Evolutionary conservation across 2,329 filamentous ascomycete species (phyloP).

Genomic region (Diatrype stigma): DNA sequence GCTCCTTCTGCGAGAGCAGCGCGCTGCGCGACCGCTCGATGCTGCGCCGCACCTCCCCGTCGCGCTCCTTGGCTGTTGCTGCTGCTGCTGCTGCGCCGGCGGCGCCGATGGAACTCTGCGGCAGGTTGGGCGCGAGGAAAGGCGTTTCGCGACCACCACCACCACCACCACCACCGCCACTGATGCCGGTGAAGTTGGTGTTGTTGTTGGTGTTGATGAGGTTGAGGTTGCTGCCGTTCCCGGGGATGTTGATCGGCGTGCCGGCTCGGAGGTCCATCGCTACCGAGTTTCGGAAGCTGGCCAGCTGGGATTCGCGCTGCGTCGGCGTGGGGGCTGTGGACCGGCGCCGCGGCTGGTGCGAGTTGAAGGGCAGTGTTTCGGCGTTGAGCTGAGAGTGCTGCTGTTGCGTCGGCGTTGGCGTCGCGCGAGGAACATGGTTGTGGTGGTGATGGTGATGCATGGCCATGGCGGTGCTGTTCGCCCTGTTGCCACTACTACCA

Average conservation of each 20-base stretch:
- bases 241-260: constrained; percentile 27
- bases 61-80: constrained; percentile 26
- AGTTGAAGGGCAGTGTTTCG: constrained; percentile 42
- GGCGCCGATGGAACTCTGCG: too few species aligned
- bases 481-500: constrained; percentile 8
- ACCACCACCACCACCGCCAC: too few species aligned
- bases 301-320: constrained; percentile 55
- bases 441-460: neutral
- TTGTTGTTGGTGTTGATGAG: constrained; percentile 4
- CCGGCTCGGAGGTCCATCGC: constrained; percentile 54
- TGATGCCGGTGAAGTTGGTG: too few species aligned
- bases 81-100: constrained; percentile 7
- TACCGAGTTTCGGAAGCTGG: constrained; percentile 63
- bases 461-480: constrained; percentile 8
- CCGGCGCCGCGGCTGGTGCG: constrained; percentile 49
- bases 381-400: constrained; percentile 25
- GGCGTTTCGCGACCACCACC: constrained; percentile 36
- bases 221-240: constrained; percentile 6
- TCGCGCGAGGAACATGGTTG: constrained; percentile 5
- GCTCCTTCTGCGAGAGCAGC: constrained; percentile 59
- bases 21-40: constrained; percentile 52
- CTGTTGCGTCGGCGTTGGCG: constrained; percentile 4
- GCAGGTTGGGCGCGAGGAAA: constrained; percentile 27
- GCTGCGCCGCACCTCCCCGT: constrained; percentile 39
- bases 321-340: constrained; percentile 38